phyloP scores from a whole-genome alignment of 1,139 yeast genomes.

The Yamadazyma dendronema region DNA sequence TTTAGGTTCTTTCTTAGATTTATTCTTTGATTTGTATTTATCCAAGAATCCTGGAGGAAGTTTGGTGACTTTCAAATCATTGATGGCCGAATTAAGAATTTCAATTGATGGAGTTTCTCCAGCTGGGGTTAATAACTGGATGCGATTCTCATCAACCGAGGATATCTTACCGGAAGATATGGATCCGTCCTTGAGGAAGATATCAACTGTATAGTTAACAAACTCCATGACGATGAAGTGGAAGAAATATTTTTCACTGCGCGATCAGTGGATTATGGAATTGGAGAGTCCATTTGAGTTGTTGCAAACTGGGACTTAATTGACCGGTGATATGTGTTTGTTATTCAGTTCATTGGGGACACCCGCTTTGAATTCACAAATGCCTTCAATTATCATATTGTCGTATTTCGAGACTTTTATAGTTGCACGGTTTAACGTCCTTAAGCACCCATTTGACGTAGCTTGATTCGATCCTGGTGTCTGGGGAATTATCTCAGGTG shows the following conservation, averaged over 20 bases:
- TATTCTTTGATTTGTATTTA: slow-evolving; percentile 12
- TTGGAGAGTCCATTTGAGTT: no score
- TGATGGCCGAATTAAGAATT: slow-evolving; percentile 34
- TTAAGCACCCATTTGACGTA: no score
- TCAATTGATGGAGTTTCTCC: slow-evolving; percentile 21
- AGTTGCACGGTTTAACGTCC: no score
- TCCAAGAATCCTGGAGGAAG: slow-evolving; percentile 39
- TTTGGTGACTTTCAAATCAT: slow-evolving; percentile 50
- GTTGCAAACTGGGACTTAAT: no score
- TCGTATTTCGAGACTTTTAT: no score
- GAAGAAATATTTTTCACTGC: not conserved
- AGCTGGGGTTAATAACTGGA: slow-evolving; percentile 37
- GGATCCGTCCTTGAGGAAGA: slow-evolving; percentile 47
- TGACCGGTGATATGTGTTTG: not conserved
- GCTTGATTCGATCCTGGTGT: no score
- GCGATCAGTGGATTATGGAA: no score
- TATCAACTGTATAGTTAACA: slow-evolving; percentile 52
- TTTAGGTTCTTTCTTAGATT: slow-evolving; percentile 9
- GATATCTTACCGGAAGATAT: slow-evolving; percentile 46
- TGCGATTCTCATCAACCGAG: slow-evolving; percentile 38
- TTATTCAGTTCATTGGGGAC: no score
- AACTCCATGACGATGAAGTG: slow-evolving; percentile 35
- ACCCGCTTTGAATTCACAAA: no score
- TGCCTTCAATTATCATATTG: no score
- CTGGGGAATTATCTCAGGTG: no score